Percentiles rank a stretch among this genome's conserved stretches.
Evolutionary conservation across 345 rosid species (phyloP).

Genomic region (Noccaea bulbosa): DNA sequence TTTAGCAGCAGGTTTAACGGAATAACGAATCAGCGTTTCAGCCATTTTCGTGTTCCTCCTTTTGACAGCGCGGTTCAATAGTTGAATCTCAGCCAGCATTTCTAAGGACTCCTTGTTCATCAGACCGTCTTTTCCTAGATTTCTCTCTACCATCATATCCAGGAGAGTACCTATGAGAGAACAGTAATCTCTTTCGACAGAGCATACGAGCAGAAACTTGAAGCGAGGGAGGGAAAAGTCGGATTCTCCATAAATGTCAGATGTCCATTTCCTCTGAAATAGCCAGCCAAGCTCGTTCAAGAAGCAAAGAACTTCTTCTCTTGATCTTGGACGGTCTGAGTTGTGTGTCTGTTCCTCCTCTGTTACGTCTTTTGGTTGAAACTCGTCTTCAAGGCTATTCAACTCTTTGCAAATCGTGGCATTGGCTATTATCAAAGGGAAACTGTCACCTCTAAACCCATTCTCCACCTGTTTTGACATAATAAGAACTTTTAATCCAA

Average conservation of each 20-base stretch:
- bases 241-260: conserved; percentile 36
- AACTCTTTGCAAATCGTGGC: conserved; percentile 74
- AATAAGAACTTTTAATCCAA: conserved; percentile 12
- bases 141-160: conserved; percentile 67
- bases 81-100: conserved; percentile 69
- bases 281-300: conserved; percentile 94
- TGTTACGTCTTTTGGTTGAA: conserved; percentile 48
- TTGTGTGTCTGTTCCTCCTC: conserved; percentile 53
- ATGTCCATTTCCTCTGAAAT: conserved; percentile 57
- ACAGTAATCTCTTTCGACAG: conserved; percentile 77
- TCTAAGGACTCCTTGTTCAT: conserved; percentile 50
- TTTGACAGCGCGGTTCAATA: conserved; percentile 73
- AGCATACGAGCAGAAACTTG: conserved; percentile 68
- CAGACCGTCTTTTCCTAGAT: conserved; percentile 44
- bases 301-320: conserved; percentile 72
- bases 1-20: conserved; percentile 24
- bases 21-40: conserved; percentile 62
- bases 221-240: conserved; percentile 64
- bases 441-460: conserved; percentile 79
- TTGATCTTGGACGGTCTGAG: conserved; percentile 53
- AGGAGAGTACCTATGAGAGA: conserved; percentile 59
- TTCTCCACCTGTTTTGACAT: conserved; percentile 69
- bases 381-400: conserved; percentile 71
- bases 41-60: conserved; percentile 68
- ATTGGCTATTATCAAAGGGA: conserved; percentile 82